These are phyloP conservation scores for Ehretia macrophylla DNA, from an alignment of 257 asterid species.

Conservation along the genomic window DNA sequence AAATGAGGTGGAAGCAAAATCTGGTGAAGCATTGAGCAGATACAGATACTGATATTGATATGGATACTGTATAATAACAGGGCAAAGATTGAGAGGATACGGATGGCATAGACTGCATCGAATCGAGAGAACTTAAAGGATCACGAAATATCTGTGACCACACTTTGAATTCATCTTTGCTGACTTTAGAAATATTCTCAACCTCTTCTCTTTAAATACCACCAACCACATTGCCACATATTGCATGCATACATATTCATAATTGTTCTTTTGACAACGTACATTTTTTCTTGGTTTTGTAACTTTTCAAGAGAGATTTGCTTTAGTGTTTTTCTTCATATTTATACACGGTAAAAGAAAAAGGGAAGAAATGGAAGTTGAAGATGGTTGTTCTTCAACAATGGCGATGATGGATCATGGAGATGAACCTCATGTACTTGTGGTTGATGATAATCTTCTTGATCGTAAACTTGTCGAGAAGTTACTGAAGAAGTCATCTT, in stretches of 20 bases:
- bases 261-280: too few species aligned
- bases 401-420: constrained; percentile 1
- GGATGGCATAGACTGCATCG: constrained; percentile 10
- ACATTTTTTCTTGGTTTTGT: too few species aligned
- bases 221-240: constrained; percentile 10
- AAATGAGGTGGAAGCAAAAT: constrained; percentile 18
- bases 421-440: constrained; percentile 56
- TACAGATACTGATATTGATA: constrained; percentile 13
- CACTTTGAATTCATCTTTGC: background rate
- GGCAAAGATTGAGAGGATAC: constrained; percentile 8
- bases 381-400: constrained; percentile 9
- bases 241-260: background rate
- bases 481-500: constrained; percentile 57
- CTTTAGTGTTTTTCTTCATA: too few species aligned
- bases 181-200: constrained; percentile 7
- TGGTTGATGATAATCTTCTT: constrained; percentile 57
- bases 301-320: too few species aligned
- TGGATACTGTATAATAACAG: background rate
- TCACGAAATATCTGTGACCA: constrained; percentile 40
- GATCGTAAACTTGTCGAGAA: constrained; percentile 58
- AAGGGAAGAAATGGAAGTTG: constrained; percentile 19
- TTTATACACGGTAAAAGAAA: background rate
- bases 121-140: constrained; percentile 32
- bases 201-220: constrained; percentile 29
- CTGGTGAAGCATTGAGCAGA: constrained; percentile 17